Evolutionary conservation across 768 basidiomycete genomes (phyloP).

Genomic region (Phylloporus arenicola): DNA sequence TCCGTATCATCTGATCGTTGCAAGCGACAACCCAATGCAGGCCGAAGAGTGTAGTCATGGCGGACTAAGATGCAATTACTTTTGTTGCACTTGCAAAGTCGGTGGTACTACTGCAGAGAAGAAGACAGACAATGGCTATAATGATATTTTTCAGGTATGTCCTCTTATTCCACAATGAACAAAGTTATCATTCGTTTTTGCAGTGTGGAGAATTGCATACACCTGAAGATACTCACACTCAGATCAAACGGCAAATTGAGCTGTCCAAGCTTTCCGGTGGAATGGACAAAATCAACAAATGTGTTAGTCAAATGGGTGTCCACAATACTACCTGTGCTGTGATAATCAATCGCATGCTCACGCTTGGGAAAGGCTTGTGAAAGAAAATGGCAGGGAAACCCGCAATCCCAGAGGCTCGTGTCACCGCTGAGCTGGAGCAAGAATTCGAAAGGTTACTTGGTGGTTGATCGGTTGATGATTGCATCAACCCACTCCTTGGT

Average conservation of each 20-base stretch:
- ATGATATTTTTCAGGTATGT: constrained; percentile 15
- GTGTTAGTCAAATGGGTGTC: constrained; percentile 34
- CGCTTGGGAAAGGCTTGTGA: constrained; percentile 21
- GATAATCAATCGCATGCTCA: constrained; percentile 28
- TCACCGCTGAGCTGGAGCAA: neutral
- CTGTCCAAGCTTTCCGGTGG: constrained; percentile 4
- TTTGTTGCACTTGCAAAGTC: constrained; percentile 31
- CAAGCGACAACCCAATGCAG: no score
- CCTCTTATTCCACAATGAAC: neutral
- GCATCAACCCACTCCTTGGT: no score
- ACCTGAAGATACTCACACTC: neutral
- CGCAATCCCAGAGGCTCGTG: neutral
- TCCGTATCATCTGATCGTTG: constrained; percentile 19
- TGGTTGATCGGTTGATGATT: no score
- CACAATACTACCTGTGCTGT: constrained; percentile 28
- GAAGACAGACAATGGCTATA: constrained; percentile 23
- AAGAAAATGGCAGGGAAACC: constrained; percentile 4
- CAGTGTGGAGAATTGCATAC: constrained; percentile 5
- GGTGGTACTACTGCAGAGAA: constrained; percentile 25
- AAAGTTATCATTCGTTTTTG: neutral
- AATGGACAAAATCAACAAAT: constrained; percentile 6
- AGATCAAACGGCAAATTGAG: constrained; percentile 7
- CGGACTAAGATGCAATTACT: constrained; percentile 30
- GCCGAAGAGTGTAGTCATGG: constrained; percentile 37
- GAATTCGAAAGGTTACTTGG: constrained; percentile 4